phyloP scores from a whole-genome alignment of 371 early-diverging fungal species.

The Fennellomyces sp. region DNA sequence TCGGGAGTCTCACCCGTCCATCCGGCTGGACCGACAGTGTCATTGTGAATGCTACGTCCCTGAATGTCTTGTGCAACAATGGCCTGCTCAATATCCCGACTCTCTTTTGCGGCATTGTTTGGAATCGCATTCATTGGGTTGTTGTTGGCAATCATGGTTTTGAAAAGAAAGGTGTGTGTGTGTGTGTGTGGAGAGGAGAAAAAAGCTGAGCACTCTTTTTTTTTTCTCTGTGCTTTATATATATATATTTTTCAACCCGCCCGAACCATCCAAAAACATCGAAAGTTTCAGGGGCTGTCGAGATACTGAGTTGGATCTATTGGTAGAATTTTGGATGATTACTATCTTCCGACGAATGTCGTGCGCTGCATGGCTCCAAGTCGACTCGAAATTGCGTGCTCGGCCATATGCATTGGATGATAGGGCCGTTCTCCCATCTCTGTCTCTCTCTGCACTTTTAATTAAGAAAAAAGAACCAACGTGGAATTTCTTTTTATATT shows the following conservation, averaged over 20 bases:
- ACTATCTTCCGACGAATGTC: slow-evolving; percentile 1
- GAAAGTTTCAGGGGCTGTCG: slow-evolving; percentile 3
- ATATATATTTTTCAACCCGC: too few relatives aligned
- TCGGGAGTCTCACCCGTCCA: slow-evolving; percentile 16
- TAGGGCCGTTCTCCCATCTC: not conserved
- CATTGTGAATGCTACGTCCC: slow-evolving; percentile 28
- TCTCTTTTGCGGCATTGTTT: not conserved
- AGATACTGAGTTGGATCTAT: slow-evolving; percentile 5
- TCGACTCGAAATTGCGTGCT: not conserved
- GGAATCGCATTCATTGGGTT: not conserved
- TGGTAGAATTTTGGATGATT: slow-evolving; percentile 4
- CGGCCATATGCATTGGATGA: not conserved
- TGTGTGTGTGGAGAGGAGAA: not conserved
- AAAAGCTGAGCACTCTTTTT: not conserved
- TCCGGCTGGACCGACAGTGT: slow-evolving; percentile 24
- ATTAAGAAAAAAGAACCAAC: too few relatives aligned
- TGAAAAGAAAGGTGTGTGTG: not conserved
- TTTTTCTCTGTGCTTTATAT: too few relatives aligned
- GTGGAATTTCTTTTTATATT: not conserved
- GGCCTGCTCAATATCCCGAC: slow-evolving; percentile 13
- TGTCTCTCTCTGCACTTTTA: not conserved
- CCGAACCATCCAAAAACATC: too few relatives aligned
- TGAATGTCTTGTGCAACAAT: slow-evolving; percentile 17
- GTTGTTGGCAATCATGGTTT: not conserved
- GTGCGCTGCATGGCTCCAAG: slow-evolving; percentile 1